These are phyloP conservation scores for Kwoniella dendrophila DNA, from an alignment of 768 basidiomycete genomes.

Conservation along the genomic window DNA sequence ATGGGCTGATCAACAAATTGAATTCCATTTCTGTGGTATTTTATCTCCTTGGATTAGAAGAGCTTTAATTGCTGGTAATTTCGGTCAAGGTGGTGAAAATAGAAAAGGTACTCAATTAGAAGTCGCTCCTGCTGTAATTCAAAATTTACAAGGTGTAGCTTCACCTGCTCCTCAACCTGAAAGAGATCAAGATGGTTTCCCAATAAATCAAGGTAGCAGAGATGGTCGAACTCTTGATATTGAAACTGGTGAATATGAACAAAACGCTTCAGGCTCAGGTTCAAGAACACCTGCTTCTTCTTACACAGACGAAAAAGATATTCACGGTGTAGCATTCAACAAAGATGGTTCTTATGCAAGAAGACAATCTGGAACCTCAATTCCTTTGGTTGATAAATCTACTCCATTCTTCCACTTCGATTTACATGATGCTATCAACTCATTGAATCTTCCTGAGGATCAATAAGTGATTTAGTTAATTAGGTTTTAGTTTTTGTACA, in stretches of 20 bases:
- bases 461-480: slow-evolving; percentile 1
- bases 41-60: slow-evolving; percentile 93
- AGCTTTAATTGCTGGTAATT: slow-evolving; percentile 75
- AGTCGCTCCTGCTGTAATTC: slow-evolving; percentile 70
- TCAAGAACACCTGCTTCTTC: slow-evolving; percentile 4
- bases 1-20: slow-evolving; percentile 70
- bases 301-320: slow-evolving; percentile 16
- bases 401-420: slow-evolving; percentile 80
- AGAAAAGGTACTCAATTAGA: slow-evolving; percentile 61
- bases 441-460: slow-evolving; percentile 27
- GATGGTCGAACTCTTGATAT: slow-evolving; percentile 9
- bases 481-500: background rate
- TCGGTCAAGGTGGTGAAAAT: slow-evolving; percentile 76
- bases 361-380: slow-evolving; percentile 5
- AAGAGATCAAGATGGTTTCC: slow-evolving; percentile 25
- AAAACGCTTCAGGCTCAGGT: background rate
- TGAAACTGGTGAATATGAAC: slow-evolving; percentile 8
- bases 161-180: slow-evolving; percentile 57
- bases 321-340: slow-evolving; percentile 6
- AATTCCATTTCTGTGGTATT: slow-evolving; percentile 93
- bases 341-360: background rate
- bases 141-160: slow-evolving; percentile 11
- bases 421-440: slow-evolving; percentile 57
- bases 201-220: slow-evolving; percentile 23
- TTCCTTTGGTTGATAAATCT: slow-evolving; percentile 44